These are phyloP conservation scores for Coniophora puteana DNA, from an alignment of 1,284 basidiomycete species.

Conservation along the genomic window DNA sequence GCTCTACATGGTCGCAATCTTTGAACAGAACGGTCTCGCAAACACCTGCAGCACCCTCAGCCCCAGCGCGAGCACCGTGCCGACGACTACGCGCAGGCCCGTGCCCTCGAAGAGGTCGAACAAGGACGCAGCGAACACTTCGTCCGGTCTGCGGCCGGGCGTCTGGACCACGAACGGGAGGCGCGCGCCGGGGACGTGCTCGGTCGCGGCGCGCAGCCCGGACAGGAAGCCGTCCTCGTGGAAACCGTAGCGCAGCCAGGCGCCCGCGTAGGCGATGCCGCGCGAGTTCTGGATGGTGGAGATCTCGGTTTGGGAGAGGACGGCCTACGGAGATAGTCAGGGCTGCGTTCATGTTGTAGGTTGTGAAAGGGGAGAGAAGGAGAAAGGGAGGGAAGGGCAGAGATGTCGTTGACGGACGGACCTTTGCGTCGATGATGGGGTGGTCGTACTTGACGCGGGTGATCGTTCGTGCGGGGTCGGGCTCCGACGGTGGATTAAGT, in stretches of 20 bases:
- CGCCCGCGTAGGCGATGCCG: conserved; percentile 72
- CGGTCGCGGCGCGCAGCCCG: conserved; percentile 42
- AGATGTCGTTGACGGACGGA: too few species aligned
- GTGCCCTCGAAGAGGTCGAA: conserved; percentile 31
- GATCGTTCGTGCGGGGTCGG: conserved; percentile 43
- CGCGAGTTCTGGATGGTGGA: conserved; percentile 59
- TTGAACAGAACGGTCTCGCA: conserved; percentile 1
- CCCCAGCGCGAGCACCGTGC: conserved; percentile 11
- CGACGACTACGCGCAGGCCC: conserved; percentile 15
- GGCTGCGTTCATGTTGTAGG: not conserved
- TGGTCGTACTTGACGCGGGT: conserved; percentile 68
- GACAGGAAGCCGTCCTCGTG: conserved; percentile 83
- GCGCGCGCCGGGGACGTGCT: conserved; percentile 17
- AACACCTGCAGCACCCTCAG: conserved; percentile 12
- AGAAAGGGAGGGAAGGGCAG: conserved; percentile 7
- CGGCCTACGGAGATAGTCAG: conserved; percentile 35
- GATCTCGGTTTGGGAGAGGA: conserved; percentile 56
- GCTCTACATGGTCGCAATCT: too few species aligned
- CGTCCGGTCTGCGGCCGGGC: conserved; percentile 15
- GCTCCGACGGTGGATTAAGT: conserved; percentile 68
- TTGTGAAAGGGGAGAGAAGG: conserved; percentile 13
- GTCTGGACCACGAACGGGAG: conserved; percentile 29
- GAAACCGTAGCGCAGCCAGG: conserved; percentile 77
- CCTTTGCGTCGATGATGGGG: conserved; percentile 54
- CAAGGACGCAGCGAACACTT: conserved; percentile 17